phyloP scores from a whole-genome alignment of 352 stramenopile genomes.

The Phytophthora multivora region DNA sequence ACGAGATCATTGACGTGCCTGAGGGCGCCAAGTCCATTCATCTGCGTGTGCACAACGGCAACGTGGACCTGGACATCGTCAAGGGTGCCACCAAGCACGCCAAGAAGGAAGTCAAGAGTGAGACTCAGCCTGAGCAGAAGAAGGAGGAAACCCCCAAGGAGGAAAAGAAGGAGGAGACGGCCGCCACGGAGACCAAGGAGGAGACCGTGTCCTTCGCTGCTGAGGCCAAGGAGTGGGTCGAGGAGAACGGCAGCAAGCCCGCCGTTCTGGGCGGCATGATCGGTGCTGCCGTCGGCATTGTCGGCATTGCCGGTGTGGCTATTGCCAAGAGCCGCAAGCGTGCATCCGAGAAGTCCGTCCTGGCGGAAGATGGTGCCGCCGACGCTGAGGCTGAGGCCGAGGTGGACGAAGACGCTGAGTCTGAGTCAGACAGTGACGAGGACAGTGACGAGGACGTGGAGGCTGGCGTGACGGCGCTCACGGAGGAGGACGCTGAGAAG shows the following conservation, averaged over 20 bases:
- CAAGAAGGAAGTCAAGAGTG: constrained; percentile 19
- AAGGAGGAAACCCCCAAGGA: constrained; percentile 28
- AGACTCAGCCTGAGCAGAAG: constrained; percentile 23
- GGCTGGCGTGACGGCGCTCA: constrained; percentile 32
- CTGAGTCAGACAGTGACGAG: constrained; percentile 48
- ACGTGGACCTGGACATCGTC: constrained; percentile 62
- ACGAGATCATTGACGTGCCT: constrained; percentile 57
- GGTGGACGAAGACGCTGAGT: constrained; percentile 44
- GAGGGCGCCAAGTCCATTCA: constrained; percentile 48
- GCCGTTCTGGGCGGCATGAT: constrained; percentile 46
- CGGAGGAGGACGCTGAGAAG: constrained; percentile 37
- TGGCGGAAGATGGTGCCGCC: constrained; percentile 37
- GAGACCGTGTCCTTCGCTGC: constrained; percentile 45
- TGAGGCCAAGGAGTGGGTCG: constrained; percentile 47
- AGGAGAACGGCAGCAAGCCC: constrained; percentile 42
- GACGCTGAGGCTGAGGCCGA: constrained; percentile 43
- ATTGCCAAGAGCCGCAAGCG: constrained; percentile 56
- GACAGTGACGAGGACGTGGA: constrained; percentile 41
- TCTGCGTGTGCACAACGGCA: constrained; percentile 51
- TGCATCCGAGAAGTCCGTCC: constrained; percentile 43
- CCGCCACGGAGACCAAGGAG: constrained; percentile 23
- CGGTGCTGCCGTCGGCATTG: constrained; percentile 51
- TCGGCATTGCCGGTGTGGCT: constrained; percentile 47
- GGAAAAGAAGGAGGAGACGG: constrained; percentile 27
- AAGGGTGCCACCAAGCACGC: constrained; percentile 28